A percentile compares a stretch with the other conserved stretches of the same genome.
Conservation (phyloP, 2,329 filamentous ascomycete genomes). For the Cladosporium oxysporum region DNA sequence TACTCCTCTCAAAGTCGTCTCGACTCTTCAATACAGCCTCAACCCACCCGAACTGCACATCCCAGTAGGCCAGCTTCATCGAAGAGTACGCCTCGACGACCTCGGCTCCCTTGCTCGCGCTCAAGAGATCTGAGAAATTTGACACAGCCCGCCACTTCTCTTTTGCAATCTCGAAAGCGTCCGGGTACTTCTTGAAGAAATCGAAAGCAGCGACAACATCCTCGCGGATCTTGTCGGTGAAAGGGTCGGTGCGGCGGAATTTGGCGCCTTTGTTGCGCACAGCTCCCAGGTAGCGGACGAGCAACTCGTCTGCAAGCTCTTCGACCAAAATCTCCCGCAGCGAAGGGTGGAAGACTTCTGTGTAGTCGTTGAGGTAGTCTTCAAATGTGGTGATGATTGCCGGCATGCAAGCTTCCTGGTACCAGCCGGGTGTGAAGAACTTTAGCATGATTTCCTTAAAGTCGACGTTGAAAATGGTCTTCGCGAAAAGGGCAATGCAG, state of each 20-base stretch:
- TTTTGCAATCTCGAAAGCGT: conserved; percentile 75
- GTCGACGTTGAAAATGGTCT: conserved; percentile 86
- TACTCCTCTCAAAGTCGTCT: conserved; percentile 90
- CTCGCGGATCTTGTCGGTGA: conserved; percentile 89
- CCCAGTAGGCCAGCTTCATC: conserved; percentile 89
- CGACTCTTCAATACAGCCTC: conserved; percentile 83
- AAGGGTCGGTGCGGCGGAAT: conserved; percentile 83
- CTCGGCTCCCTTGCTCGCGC: conserved; percentile 68
- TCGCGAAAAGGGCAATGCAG: conserved; percentile 84
- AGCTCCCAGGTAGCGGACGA: conserved; percentile 78
- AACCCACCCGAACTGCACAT: conserved; percentile 92
- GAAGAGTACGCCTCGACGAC: conserved; percentile 76
- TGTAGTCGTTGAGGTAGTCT: conserved; percentile 88
- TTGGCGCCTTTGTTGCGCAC: conserved; percentile 89
- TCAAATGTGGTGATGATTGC: conserved; percentile 94
- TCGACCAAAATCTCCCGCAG: conserved; percentile 90
- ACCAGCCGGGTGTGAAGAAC: conserved; percentile 92
- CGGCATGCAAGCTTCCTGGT: conserved; percentile 80
- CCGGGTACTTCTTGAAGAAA: conserved; percentile 75
- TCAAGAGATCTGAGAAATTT: conserved; percentile 76
- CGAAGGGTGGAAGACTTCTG: conserved; percentile 78
- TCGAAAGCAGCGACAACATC: conserved; percentile 88
- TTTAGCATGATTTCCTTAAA: conserved; percentile 80
- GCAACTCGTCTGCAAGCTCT: conserved; percentile 87
- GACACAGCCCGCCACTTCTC: conserved; percentile 91